Percentiles rank a stretch among this genome's conserved stretches.
These are phyloP conservation scores for Aspergillus quadricinctus DNA, from an alignment of 2,329 filamentous ascomycete genomes.

Conservation along the genomic window DNA sequence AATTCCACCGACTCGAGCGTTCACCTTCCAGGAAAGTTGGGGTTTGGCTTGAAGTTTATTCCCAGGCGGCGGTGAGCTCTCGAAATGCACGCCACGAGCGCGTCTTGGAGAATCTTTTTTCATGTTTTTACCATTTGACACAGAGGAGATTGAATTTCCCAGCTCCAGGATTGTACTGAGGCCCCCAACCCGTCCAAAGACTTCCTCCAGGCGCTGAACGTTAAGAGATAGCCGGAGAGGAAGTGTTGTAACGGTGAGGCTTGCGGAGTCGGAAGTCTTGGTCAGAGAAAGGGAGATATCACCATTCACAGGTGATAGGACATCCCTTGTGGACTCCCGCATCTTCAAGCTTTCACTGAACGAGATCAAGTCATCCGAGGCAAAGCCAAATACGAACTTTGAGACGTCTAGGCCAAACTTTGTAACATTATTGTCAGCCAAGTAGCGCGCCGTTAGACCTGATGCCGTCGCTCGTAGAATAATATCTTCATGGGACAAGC, in stretches of 20 bases:
- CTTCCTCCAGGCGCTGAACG: slow-evolving; percentile 76
- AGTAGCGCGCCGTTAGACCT: slow-evolving; percentile 22
- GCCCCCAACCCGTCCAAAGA: slow-evolving; percentile 83
- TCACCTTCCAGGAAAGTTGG: slow-evolving; percentile 55
- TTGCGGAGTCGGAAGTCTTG: slow-evolving; percentile 27
- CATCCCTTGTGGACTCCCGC: slow-evolving; percentile 43
- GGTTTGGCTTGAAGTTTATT: slow-evolving; percentile 11
- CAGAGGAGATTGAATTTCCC: slow-evolving; percentile 76
- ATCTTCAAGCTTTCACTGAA: slow-evolving; percentile 48
- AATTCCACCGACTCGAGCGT: slow-evolving; percentile 71
- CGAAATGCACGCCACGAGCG: slow-evolving; percentile 55
- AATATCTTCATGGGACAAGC: slow-evolving; percentile 26
- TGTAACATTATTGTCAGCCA: slow-evolving; percentile 15
- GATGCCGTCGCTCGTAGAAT: slow-evolving; percentile 29
- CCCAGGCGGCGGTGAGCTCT: slow-evolving; percentile 37
- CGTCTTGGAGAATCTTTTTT: slow-evolving; percentile 28
- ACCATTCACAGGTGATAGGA: slow-evolving; percentile 30
- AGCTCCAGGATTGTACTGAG: slow-evolving; percentile 87
- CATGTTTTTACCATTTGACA: slow-evolving; percentile 49
- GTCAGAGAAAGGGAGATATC: slow-evolving; percentile 38
- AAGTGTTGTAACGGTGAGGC: slow-evolving; percentile 66
- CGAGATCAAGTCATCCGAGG: slow-evolving; percentile 48
- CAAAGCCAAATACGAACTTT: slow-evolving; percentile 46
- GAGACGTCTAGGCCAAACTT: slow-evolving; percentile 30
- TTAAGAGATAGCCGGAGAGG: slow-evolving; percentile 74